Evolutionary conservation across 2,329 filamentous ascomycete species (phyloP).

Genomic region (Ceratocystis huliohia): DNA sequence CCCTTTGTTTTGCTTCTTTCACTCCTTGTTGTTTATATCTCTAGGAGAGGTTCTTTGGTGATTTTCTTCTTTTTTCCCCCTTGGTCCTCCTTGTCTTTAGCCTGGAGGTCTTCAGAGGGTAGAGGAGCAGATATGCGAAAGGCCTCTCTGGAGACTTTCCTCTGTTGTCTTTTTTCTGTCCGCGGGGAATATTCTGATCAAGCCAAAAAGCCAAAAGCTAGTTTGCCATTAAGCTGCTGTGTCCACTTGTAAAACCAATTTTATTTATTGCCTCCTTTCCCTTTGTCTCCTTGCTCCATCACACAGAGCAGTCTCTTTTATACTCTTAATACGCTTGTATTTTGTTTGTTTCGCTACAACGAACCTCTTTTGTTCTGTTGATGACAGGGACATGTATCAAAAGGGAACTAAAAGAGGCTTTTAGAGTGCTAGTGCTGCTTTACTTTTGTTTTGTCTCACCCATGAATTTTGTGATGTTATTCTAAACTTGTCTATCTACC

Average conservation of each 20-base stretch:
- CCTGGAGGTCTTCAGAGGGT: constrained; percentile 43
- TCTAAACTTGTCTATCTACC: background rate
- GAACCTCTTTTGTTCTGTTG: background rate
- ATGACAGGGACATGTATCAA: constrained; percentile 13
- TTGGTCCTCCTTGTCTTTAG: constrained; percentile 37
- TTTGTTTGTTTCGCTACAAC: background rate
- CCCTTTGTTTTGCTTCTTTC: constrained; percentile 25
- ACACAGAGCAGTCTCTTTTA: no score
- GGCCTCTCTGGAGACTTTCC: constrained; percentile 25
- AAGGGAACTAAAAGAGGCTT: constrained; percentile 11
- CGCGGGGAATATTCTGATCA: background rate
- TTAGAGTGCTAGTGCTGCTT: constrained; percentile 13
- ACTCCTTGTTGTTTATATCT: constrained; percentile 29
- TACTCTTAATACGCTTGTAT: no score
- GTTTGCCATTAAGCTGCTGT: no score
- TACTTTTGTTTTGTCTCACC: constrained; percentile 7
- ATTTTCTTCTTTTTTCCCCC: constrained; percentile 28
- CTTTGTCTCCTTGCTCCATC: background rate
- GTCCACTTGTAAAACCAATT: no score
- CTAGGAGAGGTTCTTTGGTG: no score
- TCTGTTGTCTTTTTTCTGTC: constrained; percentile 23
- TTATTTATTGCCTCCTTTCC: background rate
- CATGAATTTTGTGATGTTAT: background rate
- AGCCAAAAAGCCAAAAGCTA: no score
- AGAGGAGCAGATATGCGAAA: no score